phyloP scores from a whole-genome alignment of 805 yeast genomes.

The Metschnikowia hibisci region DNA sequence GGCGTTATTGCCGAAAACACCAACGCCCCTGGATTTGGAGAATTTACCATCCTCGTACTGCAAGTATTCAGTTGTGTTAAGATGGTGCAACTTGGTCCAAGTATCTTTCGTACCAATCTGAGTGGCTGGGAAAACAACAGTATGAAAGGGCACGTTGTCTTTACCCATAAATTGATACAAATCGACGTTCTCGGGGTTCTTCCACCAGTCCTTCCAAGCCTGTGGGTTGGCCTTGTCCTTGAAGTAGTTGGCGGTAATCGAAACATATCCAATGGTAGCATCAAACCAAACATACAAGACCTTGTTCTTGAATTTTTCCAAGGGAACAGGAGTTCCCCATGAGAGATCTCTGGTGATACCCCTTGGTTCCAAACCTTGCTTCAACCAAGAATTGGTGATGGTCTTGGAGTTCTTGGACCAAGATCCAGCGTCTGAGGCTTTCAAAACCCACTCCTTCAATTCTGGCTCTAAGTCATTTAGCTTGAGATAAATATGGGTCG shows the following conservation, averaged over 20 bases:
- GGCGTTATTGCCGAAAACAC: constrained; percentile 98
- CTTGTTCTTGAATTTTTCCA: constrained; percentile 78
- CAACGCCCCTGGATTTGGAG: constrained; percentile 95
- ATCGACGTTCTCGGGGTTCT: constrained; percentile 80
- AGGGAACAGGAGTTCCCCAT: constrained; percentile 99
- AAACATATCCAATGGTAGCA: constrained; percentile 94
- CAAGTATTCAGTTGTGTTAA: constrained; percentile 92
- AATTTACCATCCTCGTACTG: constrained; percentile 98
- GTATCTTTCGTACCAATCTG: constrained; percentile 81
- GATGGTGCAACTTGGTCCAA: constrained; percentile 90
- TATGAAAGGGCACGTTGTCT: constrained; percentile 98
- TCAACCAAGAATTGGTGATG: constrained; percentile 90
- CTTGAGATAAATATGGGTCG: constrained; percentile 81
- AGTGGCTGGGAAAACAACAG: constrained; percentile 95
- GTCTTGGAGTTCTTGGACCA: constrained; percentile 93
- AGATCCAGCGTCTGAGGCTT: constrained; percentile 64
- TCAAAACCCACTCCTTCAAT: constrained; percentile 66
- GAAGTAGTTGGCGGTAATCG: constrained; percentile 89
- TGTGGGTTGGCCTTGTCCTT: constrained; percentile 42
- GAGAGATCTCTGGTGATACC: constrained; percentile 95
- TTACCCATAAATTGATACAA: constrained; percentile 98
- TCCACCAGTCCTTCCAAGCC: constrained; percentile 93
- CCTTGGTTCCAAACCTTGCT: constrained; percentile 88
- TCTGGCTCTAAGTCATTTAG: constrained; percentile 81
- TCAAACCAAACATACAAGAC: constrained; percentile 99